phyloP scores from a whole-genome alignment of 2,329 filamentous ascomycete species.

The Colletotrichum spinosum region DNA sequence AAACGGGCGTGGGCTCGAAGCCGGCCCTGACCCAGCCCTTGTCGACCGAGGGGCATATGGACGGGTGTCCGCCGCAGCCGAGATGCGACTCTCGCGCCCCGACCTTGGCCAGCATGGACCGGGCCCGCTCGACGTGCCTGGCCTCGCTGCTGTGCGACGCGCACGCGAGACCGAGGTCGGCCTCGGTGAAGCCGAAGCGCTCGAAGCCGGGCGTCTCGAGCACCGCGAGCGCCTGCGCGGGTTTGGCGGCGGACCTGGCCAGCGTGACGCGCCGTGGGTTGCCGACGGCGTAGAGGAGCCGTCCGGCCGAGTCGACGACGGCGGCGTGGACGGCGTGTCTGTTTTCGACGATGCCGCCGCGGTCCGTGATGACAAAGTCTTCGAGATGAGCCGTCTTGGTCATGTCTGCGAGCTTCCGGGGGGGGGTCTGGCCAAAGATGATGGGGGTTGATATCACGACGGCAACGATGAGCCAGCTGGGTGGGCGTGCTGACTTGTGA shows the following conservation, averaged over 20 bases:
- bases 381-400: constrained; percentile 10
- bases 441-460: too few species aligned
- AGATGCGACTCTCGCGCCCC: constrained; percentile 49
- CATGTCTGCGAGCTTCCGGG: neutral
- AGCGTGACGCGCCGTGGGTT: constrained; percentile 55
- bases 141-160: constrained; percentile 60
- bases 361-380: constrained; percentile 50
- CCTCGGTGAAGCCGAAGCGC: constrained; percentile 49
- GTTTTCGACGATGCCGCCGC: constrained; percentile 56
- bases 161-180: constrained; percentile 59
- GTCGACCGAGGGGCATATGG: constrained; percentile 50
- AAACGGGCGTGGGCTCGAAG: constrained; percentile 50
- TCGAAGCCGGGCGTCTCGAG: constrained; percentile 54
- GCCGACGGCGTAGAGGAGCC: constrained; percentile 53
- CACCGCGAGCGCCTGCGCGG: constrained; percentile 57
- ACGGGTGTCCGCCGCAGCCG: constrained; percentile 55
- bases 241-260: constrained; percentile 58
- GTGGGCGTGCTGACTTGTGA: too few species aligned
- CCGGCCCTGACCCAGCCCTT: constrained; percentile 52
- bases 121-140: constrained; percentile 51
- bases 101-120: constrained; percentile 51
- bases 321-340: constrained; percentile 56
- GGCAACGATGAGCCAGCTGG: too few species aligned
- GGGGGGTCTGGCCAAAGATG: neutral
- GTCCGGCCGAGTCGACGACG: constrained; percentile 51